Base-by-base conservation (phyloP, 768 basidiomycete genomes). In the Lepiota brunneoincarnata region DNA sequence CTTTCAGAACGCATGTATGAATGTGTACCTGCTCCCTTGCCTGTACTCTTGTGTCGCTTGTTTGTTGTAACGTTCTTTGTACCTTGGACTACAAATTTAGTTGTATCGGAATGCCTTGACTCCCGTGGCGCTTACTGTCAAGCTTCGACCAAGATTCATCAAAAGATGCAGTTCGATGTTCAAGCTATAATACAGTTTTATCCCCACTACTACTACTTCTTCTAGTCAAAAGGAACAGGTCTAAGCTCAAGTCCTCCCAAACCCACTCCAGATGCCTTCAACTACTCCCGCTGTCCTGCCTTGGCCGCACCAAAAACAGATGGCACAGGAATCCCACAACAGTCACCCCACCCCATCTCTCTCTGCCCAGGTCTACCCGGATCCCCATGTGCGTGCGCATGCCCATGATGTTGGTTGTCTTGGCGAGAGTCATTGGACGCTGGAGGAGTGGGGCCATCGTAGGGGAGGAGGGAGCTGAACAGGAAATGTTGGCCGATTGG, bases 401-500 rank as follows among this genome's bases (percentile, higher is more conserved):
- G 84, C 0, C 80, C 82, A n/a, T 69, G 65, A 59, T 83, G 75
- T 1, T n/a, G n/a, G n/a, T n/a, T n/a, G n/a, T n/a, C n/a, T n/a
- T n/a, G n/a, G n/a, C n/a, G n/a, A n/a, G n/a, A n/a, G n/a, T n/a
- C n/a, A n/a, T n/a, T n/a, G n/a, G n/a, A n/a, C n/a, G n/a, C n/a
- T n/a, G n/a, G n/a, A n/a, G n/a, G n/a, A n/a, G n/a, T n/a, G n/a
- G n/a, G n/a, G n/a, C n/a, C n/a, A n/a, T n/a, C n/a, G 69, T 85
- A 91, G 0, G 76, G 67, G 1, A 89, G 80, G 59, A 97, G 74
- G 1, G 85, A 85, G 2, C 96, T 96, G 61, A 98, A 98, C 41
- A 95, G 76, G 69, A 98, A 95, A 70, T 99, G 96, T 69, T 98
- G 96, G 35, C 92, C 82, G 51, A 99, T 93, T 1, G 96, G 96